phyloP scores from a whole-genome alignment of 2,329 filamentous ascomycete species.

The Paecilomyces variotii region DNA sequence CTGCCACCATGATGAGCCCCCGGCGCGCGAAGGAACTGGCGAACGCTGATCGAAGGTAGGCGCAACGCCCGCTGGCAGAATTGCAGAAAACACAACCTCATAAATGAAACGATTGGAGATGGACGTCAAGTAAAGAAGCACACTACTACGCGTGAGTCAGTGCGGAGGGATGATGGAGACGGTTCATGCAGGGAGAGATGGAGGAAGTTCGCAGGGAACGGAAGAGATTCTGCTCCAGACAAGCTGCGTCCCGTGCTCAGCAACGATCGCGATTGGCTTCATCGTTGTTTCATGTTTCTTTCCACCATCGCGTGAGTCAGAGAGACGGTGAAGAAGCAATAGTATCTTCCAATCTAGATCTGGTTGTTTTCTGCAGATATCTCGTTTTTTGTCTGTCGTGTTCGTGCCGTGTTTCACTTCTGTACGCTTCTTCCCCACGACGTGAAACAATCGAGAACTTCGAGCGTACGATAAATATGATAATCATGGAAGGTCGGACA shows the following conservation, averaged over 20 bases:
- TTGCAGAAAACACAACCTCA: not conserved
- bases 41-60: not conserved
- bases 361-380: not conserved
- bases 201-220: not conserved
- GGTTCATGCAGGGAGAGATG: not conserved
- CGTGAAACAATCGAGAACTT: not conserved
- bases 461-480: not conserved
- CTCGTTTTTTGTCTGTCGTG: not conserved
- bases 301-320: not conserved
- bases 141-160: constrained; percentile 5
- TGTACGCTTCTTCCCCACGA: not conserved
- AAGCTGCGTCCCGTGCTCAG: not conserved
- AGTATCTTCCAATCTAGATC: not conserved
- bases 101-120: constrained; percentile 1
- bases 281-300: not conserved
- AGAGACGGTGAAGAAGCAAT: not conserved
- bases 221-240: not conserved
- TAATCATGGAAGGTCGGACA: not conserved
- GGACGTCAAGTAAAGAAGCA: not conserved
- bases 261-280: not conserved
- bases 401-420: not conserved
- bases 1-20: constrained; percentile 4
- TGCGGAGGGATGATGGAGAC: not conserved
- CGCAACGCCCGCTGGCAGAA: constrained; percentile 1
- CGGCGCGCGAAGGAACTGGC: not conserved